Percentiles rank a stretch among this genome's conserved stretches.
phyloP scores from a whole-genome alignment of 345 rosid species.

The Xanthoceras sorbifolium region DNA sequence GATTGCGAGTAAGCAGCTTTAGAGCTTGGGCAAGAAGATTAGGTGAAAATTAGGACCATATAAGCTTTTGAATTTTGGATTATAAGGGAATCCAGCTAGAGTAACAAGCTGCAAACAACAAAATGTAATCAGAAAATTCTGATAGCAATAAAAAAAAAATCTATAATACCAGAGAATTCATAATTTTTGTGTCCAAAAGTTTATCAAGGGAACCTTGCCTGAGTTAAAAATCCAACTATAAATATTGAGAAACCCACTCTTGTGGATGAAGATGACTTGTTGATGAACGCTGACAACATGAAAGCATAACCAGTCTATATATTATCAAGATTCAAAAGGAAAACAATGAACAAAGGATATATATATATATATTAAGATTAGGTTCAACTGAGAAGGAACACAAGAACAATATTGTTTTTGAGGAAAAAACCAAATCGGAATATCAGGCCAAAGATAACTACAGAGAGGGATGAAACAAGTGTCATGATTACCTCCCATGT shows the following conservation, averaged over 20 bases:
- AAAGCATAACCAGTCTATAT: slow-evolving; percentile 78
- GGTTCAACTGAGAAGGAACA: slow-evolving; percentile 57
- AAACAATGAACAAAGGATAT: slow-evolving; percentile 11
- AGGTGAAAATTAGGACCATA: slow-evolving; percentile 94
- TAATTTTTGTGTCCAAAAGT: slow-evolving; percentile 13
- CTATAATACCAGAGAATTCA: slow-evolving; percentile 17
- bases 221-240: slow-evolving; percentile 75
- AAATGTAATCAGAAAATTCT: neutral
- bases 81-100: slow-evolving; percentile 59
- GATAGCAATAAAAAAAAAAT: slow-evolving; percentile 12
- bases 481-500: slow-evolving; percentile 75
- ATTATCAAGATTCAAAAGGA: slow-evolving; percentile 20
- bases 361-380: neutral
- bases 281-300: slow-evolving; percentile 79
- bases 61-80: slow-evolving; percentile 22
- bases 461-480: slow-evolving; percentile 67
- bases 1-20: slow-evolving; percentile 52
- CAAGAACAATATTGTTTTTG: slow-evolving; percentile 72
- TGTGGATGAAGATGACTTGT: slow-evolving; percentile 80
- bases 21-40: slow-evolving; percentile 74
- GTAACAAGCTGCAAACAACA: slow-evolving; percentile 57
- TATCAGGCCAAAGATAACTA: slow-evolving; percentile 85
- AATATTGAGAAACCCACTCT: slow-evolving; percentile 74
- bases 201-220: slow-evolving; percentile 46
- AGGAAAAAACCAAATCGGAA: slow-evolving; percentile 85